Evolutionary conservation across 108 stramenopile genomes (phyloP).

Genomic region (Nitzschia sp.): DNA sequence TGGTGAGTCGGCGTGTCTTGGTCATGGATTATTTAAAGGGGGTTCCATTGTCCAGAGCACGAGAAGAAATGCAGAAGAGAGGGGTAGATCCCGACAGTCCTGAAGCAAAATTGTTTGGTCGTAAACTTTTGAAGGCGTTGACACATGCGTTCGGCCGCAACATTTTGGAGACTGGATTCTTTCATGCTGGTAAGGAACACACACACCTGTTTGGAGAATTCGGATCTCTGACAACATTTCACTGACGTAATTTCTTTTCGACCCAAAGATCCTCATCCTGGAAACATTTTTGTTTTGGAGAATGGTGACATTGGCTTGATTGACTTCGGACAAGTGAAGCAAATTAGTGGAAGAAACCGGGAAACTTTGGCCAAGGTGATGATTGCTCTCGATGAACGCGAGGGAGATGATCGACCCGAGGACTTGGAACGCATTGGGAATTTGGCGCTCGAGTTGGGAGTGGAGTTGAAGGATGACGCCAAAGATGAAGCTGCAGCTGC

Average conservation of each 20-base stretch:
- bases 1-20: slow-evolving; percentile 85
- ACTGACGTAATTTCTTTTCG: too few relatives aligned
- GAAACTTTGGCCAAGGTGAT: slow-evolving; percentile 90
- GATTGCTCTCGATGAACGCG: slow-evolving; percentile 82
- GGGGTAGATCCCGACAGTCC: slow-evolving; percentile 87
- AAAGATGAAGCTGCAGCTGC: slow-evolving; percentile 81
- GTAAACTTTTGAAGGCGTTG: slow-evolving; percentile 72
- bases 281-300: slow-evolving; percentile 93
- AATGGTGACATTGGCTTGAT: slow-evolving; percentile 92
- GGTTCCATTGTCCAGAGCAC: slow-evolving; percentile 83
- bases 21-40: slow-evolving; percentile 95
- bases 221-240: neutral
- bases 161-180: slow-evolving; percentile 93
- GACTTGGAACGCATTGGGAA: slow-evolving; percentile 77
- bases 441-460: slow-evolving; percentile 84
- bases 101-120: slow-evolving; percentile 89
- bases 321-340: slow-evolving; percentile 95
- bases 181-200: slow-evolving; percentile 83
- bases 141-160: slow-evolving; percentile 91
- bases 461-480: slow-evolving; percentile 76
- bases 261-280: slow-evolving; percentile 52
- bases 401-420: slow-evolving; percentile 63
- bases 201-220: neutral
- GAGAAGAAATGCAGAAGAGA: slow-evolving; percentile 86
- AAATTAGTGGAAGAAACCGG: slow-evolving; percentile 76